Conservation (phyloP, 352 stramenopile genomes). For the Pythium scleroteichum region DNA sequence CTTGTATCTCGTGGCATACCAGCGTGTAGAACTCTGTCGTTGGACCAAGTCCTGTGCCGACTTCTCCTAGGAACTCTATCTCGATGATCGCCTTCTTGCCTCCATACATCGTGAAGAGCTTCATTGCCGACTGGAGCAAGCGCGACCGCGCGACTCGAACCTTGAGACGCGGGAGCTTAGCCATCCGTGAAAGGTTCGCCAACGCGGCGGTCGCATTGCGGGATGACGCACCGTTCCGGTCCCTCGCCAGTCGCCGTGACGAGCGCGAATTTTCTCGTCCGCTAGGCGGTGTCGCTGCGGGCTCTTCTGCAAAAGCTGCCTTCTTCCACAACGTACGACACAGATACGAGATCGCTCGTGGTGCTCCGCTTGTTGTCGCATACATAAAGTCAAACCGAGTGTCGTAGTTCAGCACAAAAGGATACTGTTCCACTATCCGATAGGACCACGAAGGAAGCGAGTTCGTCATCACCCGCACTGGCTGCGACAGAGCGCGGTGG, state of each 20-base stretch:
- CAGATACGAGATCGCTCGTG: constrained; percentile 69
- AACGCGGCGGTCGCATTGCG: constrained; percentile 33
- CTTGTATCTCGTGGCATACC: constrained; percentile 71
- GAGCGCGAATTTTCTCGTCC: constrained; percentile 10
- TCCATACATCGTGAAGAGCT: constrained; percentile 70
- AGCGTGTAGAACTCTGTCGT: constrained; percentile 84
- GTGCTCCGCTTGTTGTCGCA: constrained; percentile 60
- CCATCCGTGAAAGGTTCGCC: constrained; percentile 59
- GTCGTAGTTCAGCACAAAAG: constrained; percentile 68
- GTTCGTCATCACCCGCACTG: constrained; percentile 64
- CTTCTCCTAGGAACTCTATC: constrained; percentile 80
- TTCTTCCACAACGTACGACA: constrained; percentile 68
- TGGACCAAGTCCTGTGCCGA: constrained; percentile 67
- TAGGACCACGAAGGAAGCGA: constrained; percentile 59
- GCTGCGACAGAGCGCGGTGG: constrained; percentile 52
- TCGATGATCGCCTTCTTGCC: constrained; percentile 78
- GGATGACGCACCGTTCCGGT: constrained; percentile 37
- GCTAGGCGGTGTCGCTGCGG: constrained; percentile 5
- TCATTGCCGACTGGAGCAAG: constrained; percentile 69
- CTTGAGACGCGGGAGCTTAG: constrained; percentile 75
- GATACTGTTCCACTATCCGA: constrained; percentile 50
- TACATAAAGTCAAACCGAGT: constrained; percentile 72
- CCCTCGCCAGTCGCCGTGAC: constrained; percentile 36
- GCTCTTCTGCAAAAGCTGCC: constrained; percentile 50
- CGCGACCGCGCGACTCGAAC: constrained; percentile 64